Percentiles rank a stretch among this genome's conserved stretches.
These are phyloP conservation scores for Apiospora kogelbergensis DNA, from an alignment of 2,329 filamentous ascomycete species.

Conservation along the genomic window DNA sequence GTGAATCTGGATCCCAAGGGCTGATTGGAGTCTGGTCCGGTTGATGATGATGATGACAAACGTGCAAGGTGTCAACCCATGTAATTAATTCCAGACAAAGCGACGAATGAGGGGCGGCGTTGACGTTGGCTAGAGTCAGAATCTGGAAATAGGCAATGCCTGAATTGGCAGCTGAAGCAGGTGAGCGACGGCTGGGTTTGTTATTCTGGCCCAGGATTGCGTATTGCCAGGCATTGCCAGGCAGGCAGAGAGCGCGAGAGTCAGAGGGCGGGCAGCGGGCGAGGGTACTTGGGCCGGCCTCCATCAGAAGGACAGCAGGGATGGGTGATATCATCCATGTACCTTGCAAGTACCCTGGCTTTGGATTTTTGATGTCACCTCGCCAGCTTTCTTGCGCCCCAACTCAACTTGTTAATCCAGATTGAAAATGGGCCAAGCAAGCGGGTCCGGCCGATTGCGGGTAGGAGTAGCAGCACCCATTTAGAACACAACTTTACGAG, in stretches of 20 bases:
- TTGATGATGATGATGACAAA: slow-evolving; percentile 5
- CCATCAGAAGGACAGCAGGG: neutral
- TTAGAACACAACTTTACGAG: neutral
- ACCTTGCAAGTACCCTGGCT: neutral
- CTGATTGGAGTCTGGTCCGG: neutral
- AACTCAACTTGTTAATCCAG: neutral
- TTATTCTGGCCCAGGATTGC: neutral
- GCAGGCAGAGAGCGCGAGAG: neutral
- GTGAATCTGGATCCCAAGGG: neutral
- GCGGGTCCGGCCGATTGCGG: neutral
- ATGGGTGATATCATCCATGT: neutral
- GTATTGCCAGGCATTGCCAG: neutral
- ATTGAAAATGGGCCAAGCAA: slow-evolving; percentile 2
- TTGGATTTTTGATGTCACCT: neutral
- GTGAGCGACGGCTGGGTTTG: neutral
- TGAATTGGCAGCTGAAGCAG: neutral
- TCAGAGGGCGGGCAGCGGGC: neutral
- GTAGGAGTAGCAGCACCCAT: neutral
- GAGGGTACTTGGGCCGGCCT: neutral
- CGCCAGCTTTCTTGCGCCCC: neutral
- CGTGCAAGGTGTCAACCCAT: slow-evolving; percentile 11
- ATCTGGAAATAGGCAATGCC: neutral
- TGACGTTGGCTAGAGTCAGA: neutral
- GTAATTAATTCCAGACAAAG: slow-evolving; percentile 11
- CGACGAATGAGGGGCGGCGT: slow-evolving; percentile 10